A percentile compares a stretch with the other conserved stretches of the same genome.
phyloP scores from a whole-genome alignment of 2,329 filamentous ascomycete species.

The Epichloe elymi region DNA sequence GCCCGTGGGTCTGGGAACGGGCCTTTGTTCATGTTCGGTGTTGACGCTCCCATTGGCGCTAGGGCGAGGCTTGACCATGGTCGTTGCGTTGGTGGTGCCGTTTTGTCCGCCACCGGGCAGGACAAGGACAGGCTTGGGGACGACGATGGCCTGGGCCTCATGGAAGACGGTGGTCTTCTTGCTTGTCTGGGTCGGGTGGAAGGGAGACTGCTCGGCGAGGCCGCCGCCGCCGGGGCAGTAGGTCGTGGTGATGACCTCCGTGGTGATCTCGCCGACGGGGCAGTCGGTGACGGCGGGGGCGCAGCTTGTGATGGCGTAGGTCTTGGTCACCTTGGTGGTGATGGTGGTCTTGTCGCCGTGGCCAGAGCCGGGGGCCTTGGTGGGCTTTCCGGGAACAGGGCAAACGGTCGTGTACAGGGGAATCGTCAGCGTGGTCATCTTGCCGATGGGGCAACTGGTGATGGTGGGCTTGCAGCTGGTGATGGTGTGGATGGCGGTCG shows the following conservation, averaged over 20 bases:
- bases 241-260: too few species aligned
- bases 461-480: conserved; percentile 33
- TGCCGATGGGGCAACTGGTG: conserved; percentile 19
- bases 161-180: conserved; percentile 3
- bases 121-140: not conserved
- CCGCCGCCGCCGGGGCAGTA: conserved; percentile 7
- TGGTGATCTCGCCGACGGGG: conserved; percentile 13
- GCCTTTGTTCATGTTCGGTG: not conserved
- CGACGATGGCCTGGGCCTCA: not conserved
- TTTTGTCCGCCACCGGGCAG: not conserved
- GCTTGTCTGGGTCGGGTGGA: not conserved
- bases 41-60: not conserved
- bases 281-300: conserved; percentile 14
- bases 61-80: conserved; percentile 1
- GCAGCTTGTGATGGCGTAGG: too few species aligned
- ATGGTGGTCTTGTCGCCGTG: too few species aligned
- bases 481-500: conserved; percentile 31
- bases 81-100: conserved; percentile 1
- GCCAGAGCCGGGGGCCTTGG: too few species aligned
- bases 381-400: too few species aligned
- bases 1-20: not conserved
- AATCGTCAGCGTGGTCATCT: conserved; percentile 24
- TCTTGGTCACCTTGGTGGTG: too few species aligned
- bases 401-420: conserved; percentile 25
- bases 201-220: not conserved